phyloP scores from a whole-genome alignment of 75 land plant genomes.

The Larix kaempferi region DNA sequence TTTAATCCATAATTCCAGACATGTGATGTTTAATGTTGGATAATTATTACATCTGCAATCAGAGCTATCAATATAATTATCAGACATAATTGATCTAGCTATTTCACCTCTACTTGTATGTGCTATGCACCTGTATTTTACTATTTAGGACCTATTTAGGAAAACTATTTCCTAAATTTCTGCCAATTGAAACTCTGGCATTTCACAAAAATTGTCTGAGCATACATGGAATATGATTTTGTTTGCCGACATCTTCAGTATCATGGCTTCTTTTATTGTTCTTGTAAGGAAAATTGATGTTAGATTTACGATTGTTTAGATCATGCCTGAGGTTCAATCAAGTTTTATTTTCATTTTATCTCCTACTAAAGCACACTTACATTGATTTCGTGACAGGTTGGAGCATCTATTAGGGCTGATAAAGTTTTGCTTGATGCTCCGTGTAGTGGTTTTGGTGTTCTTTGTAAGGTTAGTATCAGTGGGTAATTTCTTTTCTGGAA shows the following conservation, averaged over 20 bases:
- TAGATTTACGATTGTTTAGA: constrained; percentile 2
- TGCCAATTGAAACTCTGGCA: not conserved
- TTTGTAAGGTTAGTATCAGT: constrained; percentile 64
- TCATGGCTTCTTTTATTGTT: not conserved
- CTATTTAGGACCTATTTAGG: not conserved
- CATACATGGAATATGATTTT: not conserved
- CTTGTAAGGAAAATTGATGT: not conserved
- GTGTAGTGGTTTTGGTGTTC: constrained; percentile 92
- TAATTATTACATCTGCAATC: not conserved
- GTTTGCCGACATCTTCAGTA: not conserved
- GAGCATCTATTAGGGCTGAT: constrained; percentile 33
- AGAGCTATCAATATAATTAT: not conserved
- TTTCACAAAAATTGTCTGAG: not conserved
- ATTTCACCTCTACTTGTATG: not conserved
- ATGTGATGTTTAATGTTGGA: not conserved
- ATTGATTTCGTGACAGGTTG: constrained; percentile 21
- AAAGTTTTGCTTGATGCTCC: constrained; percentile 92
- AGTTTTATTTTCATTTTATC: constrained; percentile 2
- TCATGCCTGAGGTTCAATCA: not conserved
- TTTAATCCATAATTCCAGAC: not conserved
- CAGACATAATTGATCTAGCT: not conserved
- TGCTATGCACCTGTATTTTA: not conserved
- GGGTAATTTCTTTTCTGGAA: not conserved
- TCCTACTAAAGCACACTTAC: constrained; percentile 15
- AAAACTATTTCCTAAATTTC: not conserved